Percentiles rank a stretch among this genome's conserved stretches.
phyloP scores from a whole-genome alignment of 2,329 filamentous ascomycete genomes.

The Pyrenophora seminiperda region DNA sequence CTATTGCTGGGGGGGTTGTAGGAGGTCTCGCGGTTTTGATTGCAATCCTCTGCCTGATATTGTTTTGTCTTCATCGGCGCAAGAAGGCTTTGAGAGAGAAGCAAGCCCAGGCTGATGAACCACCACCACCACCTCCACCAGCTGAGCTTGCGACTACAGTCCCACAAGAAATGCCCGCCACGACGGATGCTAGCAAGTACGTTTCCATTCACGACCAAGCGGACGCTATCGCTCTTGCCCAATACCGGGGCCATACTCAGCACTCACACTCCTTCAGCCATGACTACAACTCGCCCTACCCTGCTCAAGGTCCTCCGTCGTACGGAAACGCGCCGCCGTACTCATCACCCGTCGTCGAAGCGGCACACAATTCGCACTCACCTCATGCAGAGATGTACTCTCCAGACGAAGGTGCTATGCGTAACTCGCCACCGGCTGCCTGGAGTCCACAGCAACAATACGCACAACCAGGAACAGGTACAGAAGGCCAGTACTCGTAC shows the following conservation, averaged over 20 bases:
- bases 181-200: constrained; percentile 31
- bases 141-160: constrained; percentile 41
- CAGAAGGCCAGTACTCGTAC: constrained; percentile 33
- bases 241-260: constrained; percentile 19
- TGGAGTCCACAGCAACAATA: constrained; percentile 32
- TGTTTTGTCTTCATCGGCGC: constrained; percentile 46
- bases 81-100: constrained; percentile 34
- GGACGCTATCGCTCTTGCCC: constrained; percentile 17
- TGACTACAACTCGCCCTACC: constrained; percentile 23
- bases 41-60: constrained; percentile 38
- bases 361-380: constrained; percentile 8
- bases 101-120: constrained; percentile 6
- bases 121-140: constrained; percentile 25
- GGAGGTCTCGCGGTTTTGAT: constrained; percentile 46
- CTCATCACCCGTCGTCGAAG: constrained; percentile 23
- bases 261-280: constrained; percentile 31
- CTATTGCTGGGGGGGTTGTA: constrained; percentile 50
- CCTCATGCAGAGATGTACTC: constrained; percentile 22
- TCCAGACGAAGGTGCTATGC: constrained; percentile 13
- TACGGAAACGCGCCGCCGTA: constrained; percentile 14
- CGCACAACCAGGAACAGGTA: constrained; percentile 19
- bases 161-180: constrained; percentile 37
- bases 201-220: constrained; percentile 34
- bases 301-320: constrained; percentile 26
- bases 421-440: constrained; percentile 22